These are phyloP conservation scores for Scytalidium sp. DNA, from an alignment of 2,329 filamentous ascomycete species.

Conservation along the genomic window DNA sequence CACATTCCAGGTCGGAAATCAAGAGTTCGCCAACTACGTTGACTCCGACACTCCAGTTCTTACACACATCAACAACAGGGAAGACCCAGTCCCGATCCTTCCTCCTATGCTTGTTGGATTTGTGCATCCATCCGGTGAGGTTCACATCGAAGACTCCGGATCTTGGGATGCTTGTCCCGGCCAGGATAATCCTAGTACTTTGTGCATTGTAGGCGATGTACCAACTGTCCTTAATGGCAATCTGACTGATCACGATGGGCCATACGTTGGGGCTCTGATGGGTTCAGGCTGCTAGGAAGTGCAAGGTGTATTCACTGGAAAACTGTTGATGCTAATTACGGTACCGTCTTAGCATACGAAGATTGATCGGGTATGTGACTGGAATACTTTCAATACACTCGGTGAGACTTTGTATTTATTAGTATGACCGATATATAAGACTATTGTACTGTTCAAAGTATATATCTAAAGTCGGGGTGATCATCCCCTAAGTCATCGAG, in stretches of 20 bases:
- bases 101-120: neutral
- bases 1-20: constrained; percentile 2
- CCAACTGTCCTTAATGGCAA: constrained; percentile 1
- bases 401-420: neutral
- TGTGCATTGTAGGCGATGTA: constrained; percentile 2
- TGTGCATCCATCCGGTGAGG: neutral
- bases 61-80: constrained; percentile 3
- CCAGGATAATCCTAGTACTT: constrained; percentile 1
- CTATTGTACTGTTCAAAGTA: neutral
- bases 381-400: neutral
- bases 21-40: constrained; percentile 3
- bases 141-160: constrained; percentile 1
- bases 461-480: constrained; percentile 7
- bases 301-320: no score
- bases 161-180: constrained; percentile 2
- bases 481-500: constrained; percentile 5
- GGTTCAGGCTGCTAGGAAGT: no score
- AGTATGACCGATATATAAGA: neutral
- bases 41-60: neutral
- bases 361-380: neutral
- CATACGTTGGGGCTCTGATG: constrained; percentile 1
- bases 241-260: neutral
- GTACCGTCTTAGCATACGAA: no score
- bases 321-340: no score
- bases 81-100: constrained; percentile 2